phyloP scores from a whole-genome alignment of 495 filamentous ascomycete genomes.

The Lasiosphaeria ovina region DNA sequence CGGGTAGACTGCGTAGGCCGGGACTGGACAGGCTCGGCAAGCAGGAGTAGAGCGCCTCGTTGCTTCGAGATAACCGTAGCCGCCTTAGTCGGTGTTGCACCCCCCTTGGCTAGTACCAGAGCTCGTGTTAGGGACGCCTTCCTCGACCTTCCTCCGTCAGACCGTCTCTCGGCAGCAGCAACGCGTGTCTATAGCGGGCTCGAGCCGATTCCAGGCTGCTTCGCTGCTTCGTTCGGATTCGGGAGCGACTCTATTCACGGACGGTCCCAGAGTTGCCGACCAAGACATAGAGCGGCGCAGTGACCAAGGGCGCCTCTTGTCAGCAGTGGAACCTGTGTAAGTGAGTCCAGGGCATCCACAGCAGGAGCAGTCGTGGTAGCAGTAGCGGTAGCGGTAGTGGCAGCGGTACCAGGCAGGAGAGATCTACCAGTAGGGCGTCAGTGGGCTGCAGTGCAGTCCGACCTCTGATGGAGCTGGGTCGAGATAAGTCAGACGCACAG shows the following conservation, averaged over 20 bases:
- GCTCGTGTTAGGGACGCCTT: neutral
- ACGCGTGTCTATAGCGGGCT: neutral
- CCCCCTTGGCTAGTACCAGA: constrained; percentile 4
- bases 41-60: constrained; percentile 12
- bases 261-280: constrained; percentile 20
- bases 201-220: neutral
- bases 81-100: constrained; percentile 16
- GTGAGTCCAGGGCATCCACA: constrained; percentile 16
- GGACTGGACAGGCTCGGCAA: constrained; percentile 4
- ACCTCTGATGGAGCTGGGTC: constrained; percentile 25
- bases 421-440: constrained; percentile 29
- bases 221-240: constrained; percentile 7
- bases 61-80: constrained; percentile 13
- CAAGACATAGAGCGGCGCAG: constrained; percentile 17
- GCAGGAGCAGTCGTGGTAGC: constrained; percentile 20
- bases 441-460: constrained; percentile 32
- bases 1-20: constrained; percentile 18
- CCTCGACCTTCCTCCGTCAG: constrained; percentile 4
- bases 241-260: constrained; percentile 8
- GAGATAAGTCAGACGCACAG: constrained; percentile 33
- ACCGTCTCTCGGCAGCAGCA: constrained; percentile 7
- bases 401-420: constrained; percentile 31
- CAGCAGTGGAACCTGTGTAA: constrained; percentile 3
- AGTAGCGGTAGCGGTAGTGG: constrained; percentile 7
- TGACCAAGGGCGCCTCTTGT: neutral